Evolutionary conservation across 139 green algal genomes (phyloP).

Genomic region (Picochlorum sp.): DNA sequence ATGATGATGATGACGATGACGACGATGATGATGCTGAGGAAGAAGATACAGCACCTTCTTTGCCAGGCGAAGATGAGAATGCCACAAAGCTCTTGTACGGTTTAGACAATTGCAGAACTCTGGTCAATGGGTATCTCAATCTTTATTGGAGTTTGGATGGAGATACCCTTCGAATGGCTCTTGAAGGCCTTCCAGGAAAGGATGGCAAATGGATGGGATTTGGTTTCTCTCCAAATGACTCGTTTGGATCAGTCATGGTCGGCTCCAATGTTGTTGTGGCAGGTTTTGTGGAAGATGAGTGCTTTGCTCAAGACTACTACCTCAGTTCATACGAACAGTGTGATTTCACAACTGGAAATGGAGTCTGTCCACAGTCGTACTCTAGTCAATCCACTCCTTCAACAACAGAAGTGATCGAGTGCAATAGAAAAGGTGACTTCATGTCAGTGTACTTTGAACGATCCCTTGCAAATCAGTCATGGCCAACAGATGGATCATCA

Average conservation of each 20-base stretch:
- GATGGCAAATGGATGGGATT: slow-evolving; percentile 23
- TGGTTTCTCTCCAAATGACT: slow-evolving; percentile 1
- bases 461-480: background rate
- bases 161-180: background rate
- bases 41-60: background rate
- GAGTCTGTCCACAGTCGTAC: background rate
- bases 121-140: slow-evolving; percentile 14
- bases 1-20: background rate
- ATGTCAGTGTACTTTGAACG: slow-evolving; percentile 6
- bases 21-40: background rate
- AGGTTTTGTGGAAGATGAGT: slow-evolving; percentile 14
- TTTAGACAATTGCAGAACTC: slow-evolving; percentile 11
- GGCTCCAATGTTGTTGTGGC: slow-evolving; percentile 5
- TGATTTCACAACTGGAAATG: slow-evolving; percentile 4
- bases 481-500: slow-evolving; percentile 11
- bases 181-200: slow-evolving; percentile 12
- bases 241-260: slow-evolving; percentile 8
- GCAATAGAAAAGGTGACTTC: background rate
- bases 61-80: background rate
- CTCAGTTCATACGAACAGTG: slow-evolving; percentile 4
- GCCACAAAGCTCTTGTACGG: background rate
- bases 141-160: slow-evolving; percentile 15
- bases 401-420: slow-evolving; percentile 1
- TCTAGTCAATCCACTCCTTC: background rate
- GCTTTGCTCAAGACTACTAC: slow-evolving; percentile 19